These are phyloP conservation scores for Sphagnum magellanicum DNA, from an alignment of 228 moss, liverwort and hornwort species.

Conservation along the genomic window DNA sequence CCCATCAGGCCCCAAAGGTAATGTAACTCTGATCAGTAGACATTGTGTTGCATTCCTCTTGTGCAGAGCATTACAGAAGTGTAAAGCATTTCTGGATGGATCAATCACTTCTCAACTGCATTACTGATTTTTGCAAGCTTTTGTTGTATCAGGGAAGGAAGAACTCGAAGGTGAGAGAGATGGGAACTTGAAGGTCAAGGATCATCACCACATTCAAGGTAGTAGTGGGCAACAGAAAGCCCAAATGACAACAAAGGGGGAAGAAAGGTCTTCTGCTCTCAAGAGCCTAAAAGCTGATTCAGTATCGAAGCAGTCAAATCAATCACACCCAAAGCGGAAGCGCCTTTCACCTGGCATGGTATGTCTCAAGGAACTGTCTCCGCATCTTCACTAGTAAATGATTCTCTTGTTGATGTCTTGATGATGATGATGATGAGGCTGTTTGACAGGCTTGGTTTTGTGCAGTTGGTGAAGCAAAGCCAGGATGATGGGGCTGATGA, in stretches of 20 bases:
- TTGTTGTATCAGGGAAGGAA: background rate
- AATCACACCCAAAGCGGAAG: background rate
- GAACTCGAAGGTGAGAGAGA: background rate
- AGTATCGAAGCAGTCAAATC: background rate
- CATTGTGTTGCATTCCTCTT: no score
- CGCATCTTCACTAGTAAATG: background rate
- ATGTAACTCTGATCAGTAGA: no score
- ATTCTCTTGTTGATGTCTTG: background rate
- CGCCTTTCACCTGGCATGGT: background rate
- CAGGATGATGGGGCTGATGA: slow-evolving; percentile 47
- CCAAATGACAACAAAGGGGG: background rate
- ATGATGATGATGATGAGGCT: slow-evolving; percentile 16
- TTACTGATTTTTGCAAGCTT: background rate
- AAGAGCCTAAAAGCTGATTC: background rate
- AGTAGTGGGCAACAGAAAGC: background rate
- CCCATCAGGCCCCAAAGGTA: no score
- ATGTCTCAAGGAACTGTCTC: background rate
- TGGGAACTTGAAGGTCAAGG: background rate
- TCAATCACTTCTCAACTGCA: background rate
- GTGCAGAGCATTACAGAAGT: no score
- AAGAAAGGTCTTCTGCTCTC: background rate
- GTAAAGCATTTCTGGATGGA: no score
- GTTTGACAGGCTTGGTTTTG: slow-evolving; percentile 32
- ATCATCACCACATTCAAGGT: background rate
- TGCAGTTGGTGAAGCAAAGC: slow-evolving; percentile 29